Evolutionary conservation across 2,329 filamentous ascomycete species (phyloP).

Genomic region (Dothideomycetidae sp.): DNA sequence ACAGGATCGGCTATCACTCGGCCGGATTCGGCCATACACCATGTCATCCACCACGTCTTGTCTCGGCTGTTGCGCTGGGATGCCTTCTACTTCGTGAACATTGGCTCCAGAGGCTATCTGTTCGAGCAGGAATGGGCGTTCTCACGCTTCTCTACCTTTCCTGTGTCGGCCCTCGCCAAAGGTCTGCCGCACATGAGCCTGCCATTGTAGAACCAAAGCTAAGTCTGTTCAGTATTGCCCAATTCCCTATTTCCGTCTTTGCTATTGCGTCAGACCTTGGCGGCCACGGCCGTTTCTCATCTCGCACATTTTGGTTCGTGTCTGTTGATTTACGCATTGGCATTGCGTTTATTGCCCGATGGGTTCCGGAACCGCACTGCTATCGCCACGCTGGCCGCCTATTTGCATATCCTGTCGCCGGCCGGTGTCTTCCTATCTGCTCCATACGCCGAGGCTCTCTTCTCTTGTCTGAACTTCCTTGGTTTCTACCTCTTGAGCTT

Average conservation of each 20-base stretch:
- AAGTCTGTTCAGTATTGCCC: conserved; percentile 17
- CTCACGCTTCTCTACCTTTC: conserved; percentile 40
- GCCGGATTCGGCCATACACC: background rate
- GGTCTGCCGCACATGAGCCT: conserved; percentile 29
- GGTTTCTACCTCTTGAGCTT: conserved; percentile 49
- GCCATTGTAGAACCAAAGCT: conserved; percentile 16
- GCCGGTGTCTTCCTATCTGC: conserved; percentile 81
- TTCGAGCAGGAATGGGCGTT: conserved; percentile 84
- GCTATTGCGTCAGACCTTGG: conserved; percentile 27
- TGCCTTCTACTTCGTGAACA: conserved; percentile 58
- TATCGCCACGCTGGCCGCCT: conserved; percentile 54
- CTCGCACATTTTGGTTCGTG: conserved; percentile 63
- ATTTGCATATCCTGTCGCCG: conserved; percentile 70
- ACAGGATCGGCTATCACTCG: background rate
- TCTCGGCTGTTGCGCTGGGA: conserved; percentile 63
- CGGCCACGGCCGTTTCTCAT: conserved; percentile 56
- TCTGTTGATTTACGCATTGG: conserved; percentile 55
- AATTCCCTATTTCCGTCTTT: conserved; percentile 11
- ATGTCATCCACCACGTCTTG: conserved; percentile 26
- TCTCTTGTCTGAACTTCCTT: conserved; percentile 60
- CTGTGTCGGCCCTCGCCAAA: conserved; percentile 29
- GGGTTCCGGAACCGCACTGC: conserved; percentile 19
- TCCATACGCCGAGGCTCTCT: conserved; percentile 69
- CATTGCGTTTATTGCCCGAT: conserved; percentile 39
- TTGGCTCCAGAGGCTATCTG: conserved; percentile 48